phyloP scores from a whole-genome alignment of 148 eudicot genomes.

The Dianthus caryophyllus region DNA sequence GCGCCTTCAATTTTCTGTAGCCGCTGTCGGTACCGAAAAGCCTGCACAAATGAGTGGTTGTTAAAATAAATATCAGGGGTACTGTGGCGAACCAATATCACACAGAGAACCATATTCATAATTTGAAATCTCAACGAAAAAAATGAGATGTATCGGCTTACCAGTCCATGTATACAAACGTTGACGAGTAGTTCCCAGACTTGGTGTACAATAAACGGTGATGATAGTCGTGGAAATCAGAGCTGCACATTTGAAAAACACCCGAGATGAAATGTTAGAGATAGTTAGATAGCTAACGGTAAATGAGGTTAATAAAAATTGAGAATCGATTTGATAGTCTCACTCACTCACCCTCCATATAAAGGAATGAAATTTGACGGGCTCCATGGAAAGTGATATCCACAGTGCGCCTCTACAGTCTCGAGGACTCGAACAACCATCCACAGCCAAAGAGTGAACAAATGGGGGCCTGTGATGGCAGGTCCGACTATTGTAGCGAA shows the following conservation, averaged over 20 bases:
- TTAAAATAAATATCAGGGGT: neutral
- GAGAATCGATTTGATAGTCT: conserved; percentile 21
- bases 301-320: neutral
- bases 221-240: conserved; percentile 98
- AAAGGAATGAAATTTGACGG: conserved; percentile 76
- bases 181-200: conserved; percentile 94
- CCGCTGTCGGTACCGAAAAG: conserved; percentile 80
- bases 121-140: no score
- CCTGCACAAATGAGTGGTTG: conserved; percentile 31
- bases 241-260: conserved; percentile 37
- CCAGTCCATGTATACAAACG: conserved; percentile 94
- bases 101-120: no score
- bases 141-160: conserved; percentile 20
- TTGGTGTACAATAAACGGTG: conserved; percentile 89
- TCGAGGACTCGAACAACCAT: conserved; percentile 86
- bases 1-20: conserved; percentile 68
- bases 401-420: conserved; percentile 95
- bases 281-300: neutral
- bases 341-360: conserved; percentile 94
- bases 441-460: conserved; percentile 91
- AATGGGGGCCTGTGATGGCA: conserved; percentile 90
- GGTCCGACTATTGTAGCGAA: conserved; percentile 94
- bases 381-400: conserved; percentile 98
- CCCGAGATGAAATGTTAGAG: conserved; percentile 4
- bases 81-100: no score